Conservation (phyloP, 495 filamentous ascomycete species). For the Annulohypoxylon stygium region DNA sequence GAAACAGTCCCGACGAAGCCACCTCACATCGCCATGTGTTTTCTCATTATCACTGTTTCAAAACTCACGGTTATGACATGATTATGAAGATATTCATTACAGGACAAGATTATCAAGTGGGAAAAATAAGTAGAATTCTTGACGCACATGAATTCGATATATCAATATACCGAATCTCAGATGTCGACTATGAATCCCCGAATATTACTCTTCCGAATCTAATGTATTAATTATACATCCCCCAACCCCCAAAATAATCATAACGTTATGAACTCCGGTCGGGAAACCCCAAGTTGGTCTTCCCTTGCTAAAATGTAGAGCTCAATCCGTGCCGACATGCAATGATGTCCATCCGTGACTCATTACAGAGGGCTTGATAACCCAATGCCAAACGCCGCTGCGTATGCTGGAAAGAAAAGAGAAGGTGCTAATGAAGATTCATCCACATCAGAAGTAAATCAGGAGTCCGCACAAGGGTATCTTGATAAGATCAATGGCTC, state of each 20-base stretch:
- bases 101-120: background rate
- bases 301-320: constrained; percentile 18
- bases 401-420: constrained; percentile 37
- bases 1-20: constrained; percentile 18
- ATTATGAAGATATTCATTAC: background rate
- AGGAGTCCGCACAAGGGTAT: constrained; percentile 44
- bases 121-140: constrained; percentile 8
- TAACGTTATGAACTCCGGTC: constrained; percentile 19
- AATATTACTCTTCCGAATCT: constrained; percentile 14
- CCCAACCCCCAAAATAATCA: constrained; percentile 15
- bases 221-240: constrained; percentile 37
- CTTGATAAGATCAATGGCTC: constrained; percentile 46
- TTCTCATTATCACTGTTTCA: constrained; percentile 10
- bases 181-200: constrained; percentile 29
- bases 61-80: background rate
- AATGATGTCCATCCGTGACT: constrained; percentile 35
- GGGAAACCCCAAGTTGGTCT: background rate
- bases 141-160: constrained; percentile 4
- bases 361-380: constrained; percentile 21
- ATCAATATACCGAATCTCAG: background rate
- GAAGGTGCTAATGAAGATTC: background rate
- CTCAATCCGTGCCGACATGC: constrained; percentile 29
- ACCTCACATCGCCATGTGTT: constrained; percentile 24
- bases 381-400: constrained; percentile 40
- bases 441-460: constrained; percentile 26